Evolutionary conservation across 306 rosid species (phyloP), one percentile per base, ranked within the genome.

Genomic region (Lagenaria siceraria): DNA sequence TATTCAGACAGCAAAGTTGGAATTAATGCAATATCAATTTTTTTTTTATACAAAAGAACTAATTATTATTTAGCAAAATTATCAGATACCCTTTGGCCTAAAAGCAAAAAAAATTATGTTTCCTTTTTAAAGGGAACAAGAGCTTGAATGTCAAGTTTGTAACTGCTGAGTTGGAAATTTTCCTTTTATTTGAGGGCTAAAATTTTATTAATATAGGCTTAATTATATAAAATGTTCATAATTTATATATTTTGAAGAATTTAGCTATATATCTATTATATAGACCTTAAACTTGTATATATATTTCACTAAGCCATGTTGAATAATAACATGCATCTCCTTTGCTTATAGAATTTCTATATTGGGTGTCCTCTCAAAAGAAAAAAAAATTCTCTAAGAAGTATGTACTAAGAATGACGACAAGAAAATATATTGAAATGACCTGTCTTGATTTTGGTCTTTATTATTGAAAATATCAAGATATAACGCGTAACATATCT

Each of bases 81-180:
- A 17, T 62, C 43, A n/a, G 55, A 69, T 69, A 71, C 76, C 76
- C 76, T 71, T 71, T 71, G 76, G 76, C 58, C 40, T 46, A 71
- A 69, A 70, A 70, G 46, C 18, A 2, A 22, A 6, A 22, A 13
- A 11, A 40, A 6, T 22, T 36, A 4, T 22, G 54, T 42, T 43
- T 69, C 19, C 56, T 48, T 43, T 68, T 42, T 11, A 40, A 68
- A 68, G 51, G 38, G 53, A 46, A 15, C 76, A 48, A 71, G 58
- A 71, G 76, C 76, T 71, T 71, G 58, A 71, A 48, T 71, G 33
- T 71, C 42, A 71, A 71, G 76, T 7, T 71, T 24, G 22, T 14
- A 71, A 46, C n/a, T 24, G 22, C 22, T 43, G 56, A 68, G 53
- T 70, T 43, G 56, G 75, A 46, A 43, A 38, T 17, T 70, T 49